phyloP scores from a whole-genome alignment of 1,284 basidiomycete species.

The Irpex rosettiformis region DNA sequence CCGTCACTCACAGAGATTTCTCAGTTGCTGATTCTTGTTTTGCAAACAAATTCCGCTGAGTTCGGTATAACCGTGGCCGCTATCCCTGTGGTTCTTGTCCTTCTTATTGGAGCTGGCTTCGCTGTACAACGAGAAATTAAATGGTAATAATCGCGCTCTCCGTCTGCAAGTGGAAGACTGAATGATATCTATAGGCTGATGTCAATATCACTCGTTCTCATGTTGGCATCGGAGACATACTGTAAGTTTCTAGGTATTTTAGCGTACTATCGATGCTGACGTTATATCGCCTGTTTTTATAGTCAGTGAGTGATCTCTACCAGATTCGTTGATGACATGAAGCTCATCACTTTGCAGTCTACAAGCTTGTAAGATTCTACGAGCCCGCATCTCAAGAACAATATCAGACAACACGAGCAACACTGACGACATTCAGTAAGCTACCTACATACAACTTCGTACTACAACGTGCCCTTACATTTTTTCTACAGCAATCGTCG shows the following conservation, averaged over 20 bases:
- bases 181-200: conserved; percentile 50
- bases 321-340: not conserved
- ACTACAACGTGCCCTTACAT: not conserved
- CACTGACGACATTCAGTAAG: conserved; percentile 79
- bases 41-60: conserved; percentile 59
- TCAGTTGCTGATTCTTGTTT: conserved; percentile 47
- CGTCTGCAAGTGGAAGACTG: not conserved
- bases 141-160: conserved; percentile 43
- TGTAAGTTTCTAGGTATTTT: conserved; percentile 43
- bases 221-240: conserved; percentile 72
- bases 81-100: conserved; percentile 72
- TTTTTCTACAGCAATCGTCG: conserved; percentile 53
- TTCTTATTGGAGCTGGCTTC: conserved; percentile 62
- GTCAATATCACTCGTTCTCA: conserved; percentile 62
- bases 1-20: not conserved
- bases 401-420: conserved; percentile 69
- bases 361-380: conserved; percentile 79
- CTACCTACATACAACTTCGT: conserved; percentile 16
- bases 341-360: conserved; percentile 43
- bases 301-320: conserved; percentile 46
- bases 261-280: conserved; percentile 12
- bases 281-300: conserved; percentile 6
- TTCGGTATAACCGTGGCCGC: conserved; percentile 79
- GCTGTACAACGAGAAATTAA: conserved; percentile 79
- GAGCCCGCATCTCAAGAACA: conserved; percentile 46